These are phyloP conservation scores for Sclerotinia nivalis DNA, from an alignment of 2,329 filamentous ascomycete species.

Conservation along the genomic window DNA sequence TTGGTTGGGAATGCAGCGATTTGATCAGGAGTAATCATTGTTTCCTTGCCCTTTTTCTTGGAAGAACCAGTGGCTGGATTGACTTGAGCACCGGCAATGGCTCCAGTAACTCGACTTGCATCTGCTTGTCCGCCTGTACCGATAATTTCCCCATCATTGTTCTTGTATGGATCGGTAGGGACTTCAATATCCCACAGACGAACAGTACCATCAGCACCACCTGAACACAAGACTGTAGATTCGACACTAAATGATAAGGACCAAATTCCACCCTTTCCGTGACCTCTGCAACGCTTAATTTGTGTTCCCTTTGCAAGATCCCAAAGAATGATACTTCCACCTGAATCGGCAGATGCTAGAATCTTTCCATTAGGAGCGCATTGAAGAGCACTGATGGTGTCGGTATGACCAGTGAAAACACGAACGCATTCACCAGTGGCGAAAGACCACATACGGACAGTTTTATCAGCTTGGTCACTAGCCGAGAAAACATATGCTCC, in stretches of 20 bases:
- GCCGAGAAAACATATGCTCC: conserved; percentile 91
- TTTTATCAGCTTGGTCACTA: conserved; percentile 81
- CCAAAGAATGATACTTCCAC: conserved; percentile 92
- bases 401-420: conserved; percentile 87
- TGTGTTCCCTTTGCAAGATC: conserved; percentile 82
- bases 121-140: conserved; percentile 50
- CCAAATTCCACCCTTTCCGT: conserved; percentile 91
- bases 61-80: conserved; percentile 38
- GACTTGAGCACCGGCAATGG: conserved; percentile 37
- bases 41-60: conserved; percentile 86
- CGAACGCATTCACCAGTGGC: conserved; percentile 82
- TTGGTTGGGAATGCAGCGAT: conserved; percentile 95
- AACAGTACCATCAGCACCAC: conserved; percentile 88
- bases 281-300: conserved; percentile 90
- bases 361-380: conserved; percentile 87
- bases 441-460: conserved; percentile 97
- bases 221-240: conserved; percentile 85
- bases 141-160: conserved; percentile 46
- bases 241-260: conserved; percentile 92
- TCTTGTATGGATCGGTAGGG: conserved; percentile 63
- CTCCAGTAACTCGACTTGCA: conserved; percentile 48
- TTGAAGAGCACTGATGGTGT: conserved; percentile 80
- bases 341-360: conserved; percentile 85
- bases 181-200: conserved; percentile 89
- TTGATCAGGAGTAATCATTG: conserved; percentile 87